These are phyloP conservation scores for Mucor indicus DNA, from an alignment of 371 early-diverging fungal genomes.

Conservation along the genomic window DNA sequence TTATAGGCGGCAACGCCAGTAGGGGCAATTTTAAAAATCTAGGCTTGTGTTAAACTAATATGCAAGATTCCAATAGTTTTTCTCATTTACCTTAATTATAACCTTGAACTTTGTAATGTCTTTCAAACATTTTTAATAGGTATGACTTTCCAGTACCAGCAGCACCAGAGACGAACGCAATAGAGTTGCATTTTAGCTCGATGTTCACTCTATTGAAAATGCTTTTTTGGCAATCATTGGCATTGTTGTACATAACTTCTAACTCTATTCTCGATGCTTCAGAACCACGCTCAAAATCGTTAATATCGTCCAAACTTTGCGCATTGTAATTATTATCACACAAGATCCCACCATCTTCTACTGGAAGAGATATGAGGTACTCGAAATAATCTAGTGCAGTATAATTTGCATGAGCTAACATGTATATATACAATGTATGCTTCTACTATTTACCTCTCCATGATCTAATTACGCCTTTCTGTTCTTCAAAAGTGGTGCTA, in stretches of 20 bases:
- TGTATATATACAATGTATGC: too few species aligned
- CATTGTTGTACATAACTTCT: not conserved
- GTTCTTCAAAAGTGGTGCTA: not conserved
- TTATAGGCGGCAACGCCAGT: constrained; percentile 3
- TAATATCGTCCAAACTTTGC: not conserved
- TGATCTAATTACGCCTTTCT: not conserved
- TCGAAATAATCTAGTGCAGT: too few species aligned
- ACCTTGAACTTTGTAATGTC: not conserved
- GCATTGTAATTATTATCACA: not conserved
- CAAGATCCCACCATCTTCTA: not conserved
- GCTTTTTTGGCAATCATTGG: not conserved
- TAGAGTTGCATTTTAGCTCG: not conserved
- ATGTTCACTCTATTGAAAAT: not conserved
- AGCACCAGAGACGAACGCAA: not conserved
- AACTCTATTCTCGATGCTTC: not conserved
- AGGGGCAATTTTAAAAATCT: constrained; percentile 2
- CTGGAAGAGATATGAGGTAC: not conserved
- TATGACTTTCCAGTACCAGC: constrained; percentile 2
- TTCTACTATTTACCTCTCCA: too few species aligned
- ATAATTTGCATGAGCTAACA: too few species aligned
- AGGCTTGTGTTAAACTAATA: too few species aligned
- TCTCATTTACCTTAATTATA: too few species aligned
- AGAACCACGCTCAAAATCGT: not conserved
- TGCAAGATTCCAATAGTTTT: too few species aligned
- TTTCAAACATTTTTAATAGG: constrained; percentile 1